Base-by-base conservation (phyloP, 352 stramenopile species). In the Saprolegnia diclina region DNA sequence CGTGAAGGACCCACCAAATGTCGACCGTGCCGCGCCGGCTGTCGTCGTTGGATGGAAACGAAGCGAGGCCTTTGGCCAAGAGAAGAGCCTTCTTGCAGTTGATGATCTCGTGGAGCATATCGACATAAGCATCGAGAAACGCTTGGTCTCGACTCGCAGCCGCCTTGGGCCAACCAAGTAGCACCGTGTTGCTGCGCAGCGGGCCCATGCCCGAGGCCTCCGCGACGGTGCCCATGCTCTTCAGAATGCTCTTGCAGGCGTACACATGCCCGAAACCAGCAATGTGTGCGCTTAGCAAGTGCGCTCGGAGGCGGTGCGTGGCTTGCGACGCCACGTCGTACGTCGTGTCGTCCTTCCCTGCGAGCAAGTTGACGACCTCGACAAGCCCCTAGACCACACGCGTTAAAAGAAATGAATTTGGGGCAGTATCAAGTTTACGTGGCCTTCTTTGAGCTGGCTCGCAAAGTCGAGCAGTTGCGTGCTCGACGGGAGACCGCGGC, bases 1-100 rank as follows among this genome's bases (percentile, higher is more conserved):
- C 48, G 37, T 75, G 71, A 9, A 75, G 40, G 19, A 75, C 37
- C 71, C 71, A 75, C 71, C 71, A 75, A 22, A 75, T 54, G 54
- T 75, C 65, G n/a, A 75, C 73, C 22, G 55, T 56, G 40, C 71
- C 71, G 0, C 37, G 11, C 26, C 56, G 48, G 19, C n/a, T 24
- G 7, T 16, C 38, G n/a, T 73, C 65, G 22, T 66, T 65, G 16
- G 42, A 42, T 35, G 45, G 45, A 14, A 53, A 65, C 3, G 29
- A 42, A 4, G 63, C 50, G 45, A 72, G 62, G 40, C 67, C 42
- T 38, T 74, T 72, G 64, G 54, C 35, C 35, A 59, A 18, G 6
- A 61, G 13, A 1, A 64, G 29, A 4, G 45, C 9, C 29, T 65
- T 64, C 40, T 65, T 67, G 56, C 59, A 67, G 29, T 69, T 69